Conservation (phyloP, 2,329 filamentous ascomycete genomes). For the Botrytis aclada region DNA sequence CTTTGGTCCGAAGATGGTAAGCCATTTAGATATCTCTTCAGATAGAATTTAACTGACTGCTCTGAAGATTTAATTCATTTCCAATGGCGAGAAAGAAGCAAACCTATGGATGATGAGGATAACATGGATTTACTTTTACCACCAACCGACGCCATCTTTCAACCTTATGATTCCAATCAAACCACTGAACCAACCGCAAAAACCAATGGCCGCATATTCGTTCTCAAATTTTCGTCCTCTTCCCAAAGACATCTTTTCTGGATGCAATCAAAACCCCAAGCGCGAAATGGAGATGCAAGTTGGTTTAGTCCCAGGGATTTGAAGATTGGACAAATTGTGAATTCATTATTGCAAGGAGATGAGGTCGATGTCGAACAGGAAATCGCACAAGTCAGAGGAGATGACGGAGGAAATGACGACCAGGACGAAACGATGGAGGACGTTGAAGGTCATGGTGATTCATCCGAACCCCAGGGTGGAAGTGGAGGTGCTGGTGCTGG, state of each 20-base stretch:
- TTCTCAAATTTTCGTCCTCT: constrained; percentile 89
- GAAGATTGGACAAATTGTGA: constrained; percentile 84
- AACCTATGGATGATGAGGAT: constrained; percentile 68
- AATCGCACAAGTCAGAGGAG: constrained; percentile 60
- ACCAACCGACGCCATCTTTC: constrained; percentile 81
- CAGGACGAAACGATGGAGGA: constrained; percentile 79
- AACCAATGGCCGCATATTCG: constrained; percentile 86
- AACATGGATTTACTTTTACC: constrained; percentile 87
- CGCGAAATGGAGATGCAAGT: constrained; percentile 61
- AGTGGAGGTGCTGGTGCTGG: constrained; percentile 80
- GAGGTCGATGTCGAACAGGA: constrained; percentile 77
- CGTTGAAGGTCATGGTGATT: constrained; percentile 61
- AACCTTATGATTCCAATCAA: constrained; percentile 73
- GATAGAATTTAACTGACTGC: constrained; percentile 11
- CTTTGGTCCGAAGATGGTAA: constrained; percentile 86
- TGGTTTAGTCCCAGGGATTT: constrained; percentile 83
- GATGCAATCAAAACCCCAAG: constrained; percentile 88
- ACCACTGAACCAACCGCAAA: constrained; percentile 57
- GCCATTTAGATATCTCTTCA: constrained; percentile 26
- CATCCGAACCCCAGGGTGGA: constrained; percentile 56
- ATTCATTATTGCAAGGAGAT: constrained; percentile 80
- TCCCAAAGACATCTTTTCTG: constrained; percentile 92
- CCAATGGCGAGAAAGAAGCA: constrained; percentile 85
- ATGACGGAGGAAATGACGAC: constrained; percentile 53
- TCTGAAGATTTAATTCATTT: constrained; percentile 81